Conservation (phyloP, 306 rosid species). For the Fragaria ananassa region DNA sequence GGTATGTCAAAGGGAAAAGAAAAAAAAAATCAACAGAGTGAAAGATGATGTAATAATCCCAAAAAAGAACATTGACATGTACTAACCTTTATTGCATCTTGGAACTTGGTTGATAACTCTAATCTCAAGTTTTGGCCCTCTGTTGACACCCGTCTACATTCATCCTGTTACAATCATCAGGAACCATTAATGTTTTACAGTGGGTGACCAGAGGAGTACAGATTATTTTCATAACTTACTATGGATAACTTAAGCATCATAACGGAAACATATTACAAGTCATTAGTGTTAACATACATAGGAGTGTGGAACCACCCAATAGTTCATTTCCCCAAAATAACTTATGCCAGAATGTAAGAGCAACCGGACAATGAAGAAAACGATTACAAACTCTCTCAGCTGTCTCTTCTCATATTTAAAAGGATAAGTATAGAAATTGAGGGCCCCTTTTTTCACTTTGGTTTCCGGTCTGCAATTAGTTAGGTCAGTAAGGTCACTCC, state of each 20-base stretch:
- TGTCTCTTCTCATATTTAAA: neutral
- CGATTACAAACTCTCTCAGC: neutral
- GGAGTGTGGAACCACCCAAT: neutral
- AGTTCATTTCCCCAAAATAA: neutral
- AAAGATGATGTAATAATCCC: neutral
- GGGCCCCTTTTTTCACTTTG: neutral
- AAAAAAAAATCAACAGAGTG: neutral
- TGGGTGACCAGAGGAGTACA: neutral
- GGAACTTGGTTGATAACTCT: conserved; percentile 83
- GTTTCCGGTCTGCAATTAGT: neutral
- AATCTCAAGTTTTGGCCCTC: conserved; percentile 93
- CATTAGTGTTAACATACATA: neutral
- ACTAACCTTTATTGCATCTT: conserved; percentile 91
- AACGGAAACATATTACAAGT: neutral
- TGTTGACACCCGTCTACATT: conserved; percentile 84
- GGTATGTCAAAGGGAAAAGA: neutral
- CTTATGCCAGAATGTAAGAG: neutral
- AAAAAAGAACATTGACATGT: neutral
- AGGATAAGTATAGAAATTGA: neutral
- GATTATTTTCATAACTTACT: conserved; percentile 7
- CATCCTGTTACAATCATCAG: conserved; percentile 60
- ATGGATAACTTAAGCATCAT: neutral
- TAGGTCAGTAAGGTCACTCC: neutral
- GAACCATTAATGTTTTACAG: conserved; percentile 11
- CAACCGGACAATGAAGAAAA: neutral